These are phyloP conservation scores for Colletotrichum sp. DNA, from an alignment of 2,329 filamentous ascomycete species.

Conservation along the genomic window DNA sequence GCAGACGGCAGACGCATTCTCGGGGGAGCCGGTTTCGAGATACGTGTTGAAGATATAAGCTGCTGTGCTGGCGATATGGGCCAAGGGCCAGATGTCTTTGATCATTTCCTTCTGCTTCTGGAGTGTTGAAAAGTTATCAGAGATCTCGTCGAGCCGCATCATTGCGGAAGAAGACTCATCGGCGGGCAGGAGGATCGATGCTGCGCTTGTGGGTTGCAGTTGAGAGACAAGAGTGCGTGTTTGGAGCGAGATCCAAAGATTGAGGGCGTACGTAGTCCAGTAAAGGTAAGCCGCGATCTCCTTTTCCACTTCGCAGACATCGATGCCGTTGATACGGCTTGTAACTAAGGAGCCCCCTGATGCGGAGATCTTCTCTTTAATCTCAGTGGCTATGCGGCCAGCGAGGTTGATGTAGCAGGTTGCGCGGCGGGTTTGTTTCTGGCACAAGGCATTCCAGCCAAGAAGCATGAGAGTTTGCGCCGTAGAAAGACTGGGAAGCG, in stretches of 20 bases:
- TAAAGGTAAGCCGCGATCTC: slow-evolving; percentile 43
- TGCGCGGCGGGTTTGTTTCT: neutral
- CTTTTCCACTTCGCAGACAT: slow-evolving; percentile 43
- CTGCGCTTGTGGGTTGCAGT: neutral
- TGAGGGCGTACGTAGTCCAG: slow-evolving; percentile 44
- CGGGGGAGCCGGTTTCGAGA: neutral
- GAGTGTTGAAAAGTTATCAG: slow-evolving; percentile 40
- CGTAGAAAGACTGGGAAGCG: neutral
- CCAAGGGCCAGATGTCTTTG: slow-evolving; percentile 39
- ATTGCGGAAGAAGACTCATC: neutral
- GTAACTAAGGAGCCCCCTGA: slow-evolving; percentile 15
- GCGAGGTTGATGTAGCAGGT: neutral
- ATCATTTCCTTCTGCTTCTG: slow-evolving; percentile 38
- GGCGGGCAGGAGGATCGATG: neutral
- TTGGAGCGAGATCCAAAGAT: slow-evolving; percentile 43
- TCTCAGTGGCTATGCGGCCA: neutral
- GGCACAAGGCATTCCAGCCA: neutral
- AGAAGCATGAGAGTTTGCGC: neutral
- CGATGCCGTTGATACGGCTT: slow-evolving; percentile 45
- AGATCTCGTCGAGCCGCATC: slow-evolving; percentile 33
- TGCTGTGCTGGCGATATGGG: slow-evolving; percentile 35
- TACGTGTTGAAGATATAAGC: neutral
- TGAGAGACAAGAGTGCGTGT: slow-evolving; percentile 24
- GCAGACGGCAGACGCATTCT: neutral
- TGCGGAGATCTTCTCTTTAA: neutral